Conservation (phyloP, 2,329 filamentous ascomycete genomes). For the Apiospora hydei region DNA sequence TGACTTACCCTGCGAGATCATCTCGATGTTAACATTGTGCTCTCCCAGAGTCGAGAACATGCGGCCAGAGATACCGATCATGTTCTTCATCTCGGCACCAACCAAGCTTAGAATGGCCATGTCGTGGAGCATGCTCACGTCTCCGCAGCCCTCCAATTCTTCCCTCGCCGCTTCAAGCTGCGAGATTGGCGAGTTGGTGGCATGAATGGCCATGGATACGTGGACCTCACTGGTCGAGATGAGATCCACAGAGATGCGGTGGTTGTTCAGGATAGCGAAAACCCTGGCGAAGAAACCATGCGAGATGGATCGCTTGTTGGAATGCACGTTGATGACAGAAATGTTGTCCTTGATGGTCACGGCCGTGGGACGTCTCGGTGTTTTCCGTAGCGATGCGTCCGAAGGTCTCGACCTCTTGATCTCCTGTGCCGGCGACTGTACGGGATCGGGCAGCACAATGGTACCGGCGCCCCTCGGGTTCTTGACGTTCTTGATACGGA, state of each 20-base stretch:
- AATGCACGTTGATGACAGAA: slow-evolving; percentile 96
- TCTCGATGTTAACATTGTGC: slow-evolving; percentile 95
- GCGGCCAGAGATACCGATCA: slow-evolving; percentile 89
- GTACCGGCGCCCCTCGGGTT: slow-evolving; percentile 82
- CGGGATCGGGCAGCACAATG: slow-evolving; percentile 79
- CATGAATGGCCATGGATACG: slow-evolving; percentile 95
- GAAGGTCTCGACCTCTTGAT: slow-evolving; percentile 60
- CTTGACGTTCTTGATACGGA: slow-evolving; percentile 92
- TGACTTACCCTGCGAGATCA: slow-evolving; percentile 92
- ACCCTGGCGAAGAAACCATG: slow-evolving; percentile 96
- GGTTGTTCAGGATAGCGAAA: slow-evolving; percentile 87
- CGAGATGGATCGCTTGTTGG: slow-evolving; percentile 93
- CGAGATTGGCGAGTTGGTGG: slow-evolving; percentile 69
- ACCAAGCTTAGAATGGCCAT: slow-evolving; percentile 98
- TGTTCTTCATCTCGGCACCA: slow-evolving; percentile 96
- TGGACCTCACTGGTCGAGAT: slow-evolving; percentile 98
- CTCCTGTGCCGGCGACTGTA: slow-evolving; percentile 62
- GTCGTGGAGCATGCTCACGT: slow-evolving; percentile 86
- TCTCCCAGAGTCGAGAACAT: slow-evolving; percentile 97
- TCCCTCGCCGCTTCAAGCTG: slow-evolving; percentile 72
- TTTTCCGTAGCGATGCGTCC: slow-evolving; percentile 58
- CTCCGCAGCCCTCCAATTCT: slow-evolving; percentile 81
- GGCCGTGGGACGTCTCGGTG: slow-evolving; percentile 80
- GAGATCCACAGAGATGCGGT: slow-evolving; percentile 89
- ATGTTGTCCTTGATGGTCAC: slow-evolving; percentile 99